A percentile compares a stretch with the other conserved stretches of the same genome.
Conservation (phyloP, 768 basidiomycete species). For the Termitomyces sp. region DNA sequence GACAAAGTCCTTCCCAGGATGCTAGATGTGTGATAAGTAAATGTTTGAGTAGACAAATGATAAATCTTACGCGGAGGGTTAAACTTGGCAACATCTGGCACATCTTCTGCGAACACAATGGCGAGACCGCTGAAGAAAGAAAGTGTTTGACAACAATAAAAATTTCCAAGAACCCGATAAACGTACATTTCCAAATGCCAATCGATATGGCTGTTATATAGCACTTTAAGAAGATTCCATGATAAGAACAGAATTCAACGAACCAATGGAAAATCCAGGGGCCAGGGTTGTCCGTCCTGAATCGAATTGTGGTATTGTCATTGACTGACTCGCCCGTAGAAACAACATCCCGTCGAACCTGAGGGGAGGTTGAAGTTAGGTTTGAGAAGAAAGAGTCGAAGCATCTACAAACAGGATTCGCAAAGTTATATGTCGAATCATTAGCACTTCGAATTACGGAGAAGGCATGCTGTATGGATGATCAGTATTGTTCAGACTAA, state of each 20-base stretch:
- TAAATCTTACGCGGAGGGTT: conserved; percentile 21
- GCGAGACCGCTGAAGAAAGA: conserved; percentile 22
- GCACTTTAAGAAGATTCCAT: not conserved
- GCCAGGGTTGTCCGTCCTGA: conserved; percentile 61
- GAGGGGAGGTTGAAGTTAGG: not conserved
- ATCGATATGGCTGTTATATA: conserved; percentile 32
- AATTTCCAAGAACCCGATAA: not conserved
- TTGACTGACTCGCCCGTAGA: conserved; percentile 20
- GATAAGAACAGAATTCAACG: conserved; percentile 3
- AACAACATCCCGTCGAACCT: conserved; percentile 34
- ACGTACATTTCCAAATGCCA: conserved; percentile 43
- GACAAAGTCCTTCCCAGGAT: conserved; percentile 5
- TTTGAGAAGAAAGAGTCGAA: not conserved
- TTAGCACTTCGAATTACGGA: conserved; percentile 39
- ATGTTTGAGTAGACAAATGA: not conserved
- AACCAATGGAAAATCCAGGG: conserved; percentile 42
- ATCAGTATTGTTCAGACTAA: not conserved
- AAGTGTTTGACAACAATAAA: not conserved
- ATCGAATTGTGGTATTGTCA: conserved; percentile 50
- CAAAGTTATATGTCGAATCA: conserved; percentile 33
- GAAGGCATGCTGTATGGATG: conserved; percentile 27
- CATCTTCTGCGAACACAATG: conserved; percentile 34
- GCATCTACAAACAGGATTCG: conserved; percentile 39
- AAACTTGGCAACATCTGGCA: conserved; percentile 10
- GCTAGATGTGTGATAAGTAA: not conserved